Percentiles rank a stretch among this genome's conserved stretches.
Conservation (phyloP, 805 yeast genomes). For the Tetrapisispora iriomotensis region DNA sequence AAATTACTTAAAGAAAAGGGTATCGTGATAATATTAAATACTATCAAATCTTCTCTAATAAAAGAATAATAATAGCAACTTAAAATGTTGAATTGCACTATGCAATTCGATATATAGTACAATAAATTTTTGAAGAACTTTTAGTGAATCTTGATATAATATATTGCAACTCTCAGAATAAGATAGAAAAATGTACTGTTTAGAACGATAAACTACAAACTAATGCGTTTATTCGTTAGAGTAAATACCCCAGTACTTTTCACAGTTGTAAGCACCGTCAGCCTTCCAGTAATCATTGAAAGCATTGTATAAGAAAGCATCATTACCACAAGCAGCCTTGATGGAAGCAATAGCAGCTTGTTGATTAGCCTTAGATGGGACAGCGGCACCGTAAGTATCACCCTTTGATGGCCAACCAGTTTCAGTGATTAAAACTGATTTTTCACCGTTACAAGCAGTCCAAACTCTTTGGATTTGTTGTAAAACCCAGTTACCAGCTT, state of each 20-base stretch:
- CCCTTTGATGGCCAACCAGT: slow-evolving; percentile 98
- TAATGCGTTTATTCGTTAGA: slow-evolving; percentile 3
- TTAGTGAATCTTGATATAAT: background rate
- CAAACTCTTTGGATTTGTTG: slow-evolving; percentile 85
- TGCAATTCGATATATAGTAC: too few species aligned
- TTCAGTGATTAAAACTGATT: slow-evolving; percentile 75
- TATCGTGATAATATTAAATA: background rate
- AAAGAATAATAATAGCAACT: background rate
- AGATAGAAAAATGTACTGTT: background rate
- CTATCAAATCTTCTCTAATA: background rate
- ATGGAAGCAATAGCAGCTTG: slow-evolving; percentile 61
- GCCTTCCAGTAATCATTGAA: slow-evolving; percentile 84
- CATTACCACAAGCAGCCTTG: slow-evolving; percentile 52
- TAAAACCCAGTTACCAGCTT: slow-evolving; percentile 86
- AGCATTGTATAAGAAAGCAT: slow-evolving; percentile 70
- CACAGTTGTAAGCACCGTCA: slow-evolving; percentile 61
- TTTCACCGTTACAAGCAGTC: slow-evolving; percentile 68
- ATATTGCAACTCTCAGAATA: background rate
- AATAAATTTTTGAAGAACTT: background rate
- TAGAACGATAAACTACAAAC: background rate
- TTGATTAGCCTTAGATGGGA: slow-evolving; percentile 73
- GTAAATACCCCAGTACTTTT: slow-evolving; percentile 80
- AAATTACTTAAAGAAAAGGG: slow-evolving; percentile 2
- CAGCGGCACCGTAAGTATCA: slow-evolving; percentile 66
- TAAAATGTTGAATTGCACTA: too few species aligned